These are phyloP conservation scores for Monosporascus ibericus DNA, from an alignment of 2,329 filamentous ascomycete species.

Conservation along the genomic window DNA sequence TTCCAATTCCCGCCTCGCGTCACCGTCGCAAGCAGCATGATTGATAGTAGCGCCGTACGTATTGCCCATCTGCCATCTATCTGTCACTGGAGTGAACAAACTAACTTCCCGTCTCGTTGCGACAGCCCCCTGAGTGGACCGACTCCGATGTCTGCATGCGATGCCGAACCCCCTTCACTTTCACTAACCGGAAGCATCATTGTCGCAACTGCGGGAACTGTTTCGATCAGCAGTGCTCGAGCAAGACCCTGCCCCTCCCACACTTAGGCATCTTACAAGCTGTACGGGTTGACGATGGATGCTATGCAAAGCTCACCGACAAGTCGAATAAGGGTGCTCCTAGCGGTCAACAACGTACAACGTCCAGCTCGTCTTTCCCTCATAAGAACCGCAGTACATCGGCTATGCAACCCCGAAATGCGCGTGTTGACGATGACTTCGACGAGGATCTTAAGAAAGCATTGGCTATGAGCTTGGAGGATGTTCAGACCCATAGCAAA, in stretches of 20 bases:
- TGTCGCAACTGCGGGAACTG: slow-evolving; percentile 97
- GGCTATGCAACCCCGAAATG: slow-evolving; percentile 82
- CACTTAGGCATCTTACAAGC: slow-evolving; percentile 88
- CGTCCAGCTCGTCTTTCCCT: slow-evolving; percentile 37
- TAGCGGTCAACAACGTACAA: slow-evolving; percentile 34
- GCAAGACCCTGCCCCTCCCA: slow-evolving; percentile 79
- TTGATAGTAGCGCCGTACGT: slow-evolving; percentile 89
- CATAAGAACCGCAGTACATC: slow-evolving; percentile 60
- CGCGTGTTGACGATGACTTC: slow-evolving; percentile 82
- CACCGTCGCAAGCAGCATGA: slow-evolving; percentile 90
- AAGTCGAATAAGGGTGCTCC: slow-evolving; percentile 48
- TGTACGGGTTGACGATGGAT: slow-evolving; percentile 93
- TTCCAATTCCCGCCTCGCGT: slow-evolving; percentile 84
- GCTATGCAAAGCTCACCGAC: slow-evolving; percentile 81
- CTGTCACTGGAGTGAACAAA: background rate
- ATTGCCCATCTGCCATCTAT: background rate
- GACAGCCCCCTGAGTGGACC: slow-evolving; percentile 87
- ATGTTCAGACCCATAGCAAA: slow-evolving; percentile 69
- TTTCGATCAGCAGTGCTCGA: slow-evolving; percentile 92
- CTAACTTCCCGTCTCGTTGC: slow-evolving; percentile 10
- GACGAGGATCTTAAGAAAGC: slow-evolving; percentile 93
- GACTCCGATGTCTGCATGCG: slow-evolving; percentile 99
- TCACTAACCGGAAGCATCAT: slow-evolving; percentile 97
- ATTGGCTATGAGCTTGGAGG: slow-evolving; percentile 93
- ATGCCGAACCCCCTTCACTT: slow-evolving; percentile 89